These are phyloP conservation scores for Phytopythium delawarense DNA, from an alignment of 352 stramenopile species.

Conservation along the genomic window DNA sequence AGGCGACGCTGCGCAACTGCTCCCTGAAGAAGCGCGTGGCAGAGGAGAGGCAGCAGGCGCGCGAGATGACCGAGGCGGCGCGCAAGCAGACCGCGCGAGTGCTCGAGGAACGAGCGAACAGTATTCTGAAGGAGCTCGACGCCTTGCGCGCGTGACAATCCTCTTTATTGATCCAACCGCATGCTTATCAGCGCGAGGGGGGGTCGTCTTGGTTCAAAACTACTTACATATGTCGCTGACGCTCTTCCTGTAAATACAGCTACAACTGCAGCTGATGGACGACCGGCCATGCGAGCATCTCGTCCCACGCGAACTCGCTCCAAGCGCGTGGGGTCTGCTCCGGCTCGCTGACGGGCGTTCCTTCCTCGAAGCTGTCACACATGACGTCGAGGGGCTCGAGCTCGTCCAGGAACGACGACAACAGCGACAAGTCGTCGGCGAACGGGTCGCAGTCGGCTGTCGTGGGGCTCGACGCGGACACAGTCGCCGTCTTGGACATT, in stretches of 20 bases:
- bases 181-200: not conserved
- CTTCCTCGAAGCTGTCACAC: not conserved
- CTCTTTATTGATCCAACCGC: not conserved
- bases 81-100: not conserved
- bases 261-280: not conserved
- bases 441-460: conserved; percentile 7
- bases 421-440: conserved; percentile 13
- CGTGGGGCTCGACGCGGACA: not conserved
- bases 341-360: not conserved
- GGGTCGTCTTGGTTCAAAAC: not conserved
- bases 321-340: not conserved
- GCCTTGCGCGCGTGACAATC: not conserved
- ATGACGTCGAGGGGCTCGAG: conserved; percentile 16
- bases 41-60: not conserved
- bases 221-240: conserved; percentile 1
- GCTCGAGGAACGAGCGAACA: not conserved
- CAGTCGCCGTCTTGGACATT: not conserved
- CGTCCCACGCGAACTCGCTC: conserved; percentile 1
- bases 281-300: conserved; percentile 4
- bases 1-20: not conserved
- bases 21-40: not conserved
- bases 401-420: conserved; percentile 27
- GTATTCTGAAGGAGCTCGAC: conserved; percentile 2
- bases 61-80: not conserved
- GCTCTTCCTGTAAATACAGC: not conserved